Base-by-base conservation (phyloP, 495 filamentous ascomycete genomes). In the Endocarpon pusillum region DNA sequence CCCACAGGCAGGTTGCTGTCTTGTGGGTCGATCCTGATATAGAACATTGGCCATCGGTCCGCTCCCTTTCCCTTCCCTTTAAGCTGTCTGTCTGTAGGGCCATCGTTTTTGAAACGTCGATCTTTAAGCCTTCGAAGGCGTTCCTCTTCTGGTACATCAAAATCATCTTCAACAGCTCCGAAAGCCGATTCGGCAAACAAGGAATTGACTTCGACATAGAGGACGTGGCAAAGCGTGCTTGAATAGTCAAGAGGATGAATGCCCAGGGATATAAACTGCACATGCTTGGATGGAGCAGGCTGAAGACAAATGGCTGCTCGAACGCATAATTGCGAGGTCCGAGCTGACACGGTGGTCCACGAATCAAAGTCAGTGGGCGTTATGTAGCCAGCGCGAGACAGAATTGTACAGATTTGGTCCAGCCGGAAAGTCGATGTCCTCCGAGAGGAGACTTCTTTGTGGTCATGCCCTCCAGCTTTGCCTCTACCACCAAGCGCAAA, bases 11-110 rank as follows among this genome's bases (percentile, higher is more conserved):
- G n/a, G n/a, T n/a, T n/a, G n/a, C n/a, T n/a, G n/a, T n/a, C n/a
- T 10, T 51, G 45, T 3, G 69, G 41, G 3, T 62, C 56, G n/a
- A 97, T 71, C 5, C 71, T 72, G 21, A 97, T 60, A 46, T 75
- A 78, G 43, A 94, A 96, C 79, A 89, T 91, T 1, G 86, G 84
- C 78, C 79, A 92, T 40, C 74, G 66, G 48, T 93, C 84, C 20
- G 81, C 58, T 0, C 71, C 68, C 48, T 81, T 87, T 14, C 61
- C 61, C 11, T 53, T 45, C 3, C 59, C 58, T 46, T 58, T 75
- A 24, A 76, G 50, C 22, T 78, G 70, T 39, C 58, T 63, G 21
- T 53, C 57, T 0, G 69, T 75, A 40, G 59, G 68, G 1, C 62
- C 61, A 33, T 71, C 60, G 11, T 35, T 51, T 38, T 62, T 63